phyloP scores from a whole-genome alignment of 371 early-diverging fungal genomes.

The Nematocida displodere region DNA sequence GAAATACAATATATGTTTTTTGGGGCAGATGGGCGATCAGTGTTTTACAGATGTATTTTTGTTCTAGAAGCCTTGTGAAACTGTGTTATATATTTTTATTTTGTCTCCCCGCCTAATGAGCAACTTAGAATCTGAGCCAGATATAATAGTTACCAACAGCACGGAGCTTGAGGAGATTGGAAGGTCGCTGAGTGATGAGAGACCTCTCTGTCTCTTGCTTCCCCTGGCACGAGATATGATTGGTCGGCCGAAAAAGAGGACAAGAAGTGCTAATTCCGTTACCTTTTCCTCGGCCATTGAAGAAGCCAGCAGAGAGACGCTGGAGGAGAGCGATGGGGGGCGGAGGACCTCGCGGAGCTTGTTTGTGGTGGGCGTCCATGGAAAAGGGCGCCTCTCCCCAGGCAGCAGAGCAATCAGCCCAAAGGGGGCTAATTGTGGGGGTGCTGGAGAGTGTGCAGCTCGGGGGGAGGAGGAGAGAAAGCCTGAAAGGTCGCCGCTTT shows the following conservation, averaged over 20 bases:
- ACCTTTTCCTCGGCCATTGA: not conserved
- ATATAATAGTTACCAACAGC: constrained; percentile 11
- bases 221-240: not conserved
- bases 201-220: too few relatives aligned
- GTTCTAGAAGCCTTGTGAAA: not conserved
- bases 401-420: not conserved
- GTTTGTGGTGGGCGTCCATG: not conserved
- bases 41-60: too few relatives aligned
- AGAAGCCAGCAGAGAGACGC: too few relatives aligned
- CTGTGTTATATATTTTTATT: constrained; percentile 49
- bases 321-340: too few relatives aligned
- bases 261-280: not conserved
- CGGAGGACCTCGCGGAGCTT: not conserved
- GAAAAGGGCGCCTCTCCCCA: not conserved
- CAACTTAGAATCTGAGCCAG: constrained; percentile 33
- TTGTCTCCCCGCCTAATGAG: constrained; percentile 35
- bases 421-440: too few relatives aligned
- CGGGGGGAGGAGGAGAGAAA: not conserved
- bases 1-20: constrained; percentile 39
- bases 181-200: constrained; percentile 2
- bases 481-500: not conserved
- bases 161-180: constrained; percentile 37
- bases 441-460: too few relatives aligned
- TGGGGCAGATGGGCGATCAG: too few relatives aligned
- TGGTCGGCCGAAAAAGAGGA: not conserved